Evolutionary conservation across 2,329 filamentous ascomycete genomes (phyloP).

Genomic region (Aureobasidium leucospermi): DNA sequence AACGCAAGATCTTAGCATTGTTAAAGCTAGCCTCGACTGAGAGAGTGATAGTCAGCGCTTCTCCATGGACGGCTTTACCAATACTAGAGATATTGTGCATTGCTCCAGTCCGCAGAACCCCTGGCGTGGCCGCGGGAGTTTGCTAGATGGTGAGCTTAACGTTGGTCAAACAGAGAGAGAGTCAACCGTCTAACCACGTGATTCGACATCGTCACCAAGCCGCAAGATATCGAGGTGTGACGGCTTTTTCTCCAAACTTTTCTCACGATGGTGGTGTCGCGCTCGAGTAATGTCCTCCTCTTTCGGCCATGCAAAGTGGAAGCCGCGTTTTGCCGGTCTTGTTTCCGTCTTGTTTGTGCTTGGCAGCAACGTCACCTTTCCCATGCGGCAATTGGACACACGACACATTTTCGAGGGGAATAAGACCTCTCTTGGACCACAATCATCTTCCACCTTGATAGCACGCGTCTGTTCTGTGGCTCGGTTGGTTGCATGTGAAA

Average conservation of each 20-base stretch:
- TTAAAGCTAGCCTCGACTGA: no score
- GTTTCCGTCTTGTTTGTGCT: background rate
- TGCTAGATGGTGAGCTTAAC: no score
- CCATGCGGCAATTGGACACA: background rate
- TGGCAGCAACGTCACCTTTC: background rate
- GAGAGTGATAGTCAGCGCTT: no score
- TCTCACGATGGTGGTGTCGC: background rate
- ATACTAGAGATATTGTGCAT: no score
- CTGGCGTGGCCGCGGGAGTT: no score
- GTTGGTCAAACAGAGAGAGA: no score
- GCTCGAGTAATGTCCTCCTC: background rate
- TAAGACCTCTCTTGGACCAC: background rate
- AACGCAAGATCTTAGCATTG: no score
- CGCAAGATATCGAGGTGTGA: no score
- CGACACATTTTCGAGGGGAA: background rate
- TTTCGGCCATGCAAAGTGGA: no score
- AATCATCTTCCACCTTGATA: background rate
- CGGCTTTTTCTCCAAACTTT: background rate
- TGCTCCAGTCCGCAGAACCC: no score
- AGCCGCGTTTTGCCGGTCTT: background rate
- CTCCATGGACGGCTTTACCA: no score
- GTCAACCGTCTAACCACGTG: no score
- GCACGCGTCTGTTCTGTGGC: background rate
- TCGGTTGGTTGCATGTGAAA: background rate
- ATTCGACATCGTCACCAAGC: background rate